phyloP scores from a whole-genome alignment of 768 basidiomycete species.

The Cyclocybe cylindracea region DNA sequence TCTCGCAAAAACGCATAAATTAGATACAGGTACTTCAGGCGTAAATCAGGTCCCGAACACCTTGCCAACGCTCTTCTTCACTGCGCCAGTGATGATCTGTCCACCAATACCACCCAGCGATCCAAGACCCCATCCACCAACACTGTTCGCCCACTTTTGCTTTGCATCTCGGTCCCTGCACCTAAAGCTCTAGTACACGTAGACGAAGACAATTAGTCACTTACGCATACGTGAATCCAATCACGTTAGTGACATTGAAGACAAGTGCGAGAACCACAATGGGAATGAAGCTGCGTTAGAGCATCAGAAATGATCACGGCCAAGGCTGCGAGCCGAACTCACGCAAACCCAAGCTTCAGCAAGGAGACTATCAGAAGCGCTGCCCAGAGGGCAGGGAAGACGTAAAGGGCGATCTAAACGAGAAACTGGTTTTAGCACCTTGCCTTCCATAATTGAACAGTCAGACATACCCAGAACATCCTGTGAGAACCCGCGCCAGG shows the following conservation, averaged over 20 bases:
- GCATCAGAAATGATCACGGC: constrained; percentile 6
- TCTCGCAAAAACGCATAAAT: neutral
- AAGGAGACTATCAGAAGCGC: constrained; percentile 86
- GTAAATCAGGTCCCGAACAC: constrained; percentile 56
- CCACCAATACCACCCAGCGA: constrained; percentile 79
- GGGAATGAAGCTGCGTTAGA: constrained; percentile 77
- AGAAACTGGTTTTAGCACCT: constrained; percentile 4
- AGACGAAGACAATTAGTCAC: constrained; percentile 25
- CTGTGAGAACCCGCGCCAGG: constrained; percentile 36
- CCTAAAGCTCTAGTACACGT: constrained; percentile 9
- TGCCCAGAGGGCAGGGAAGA: constrained; percentile 87
- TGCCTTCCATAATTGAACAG: neutral
- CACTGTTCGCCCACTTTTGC: constrained; percentile 81
- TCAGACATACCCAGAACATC: constrained; percentile 84
- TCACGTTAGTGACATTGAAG: constrained; percentile 94
- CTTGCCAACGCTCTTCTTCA: constrained; percentile 79
- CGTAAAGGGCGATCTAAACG: constrained; percentile 79
- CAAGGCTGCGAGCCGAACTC: constrained; percentile 28
- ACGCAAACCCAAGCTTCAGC: constrained; percentile 88
- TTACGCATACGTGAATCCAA: constrained; percentile 95
- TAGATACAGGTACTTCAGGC: too few species aligned
- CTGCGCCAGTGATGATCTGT: constrained; percentile 77
- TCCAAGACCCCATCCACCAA: constrained; percentile 74
- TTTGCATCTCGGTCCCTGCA: constrained; percentile 90
- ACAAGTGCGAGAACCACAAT: constrained; percentile 93